Conservation (phyloP, 2,329 filamentous ascomycete species). For the Shiraia bambusicola region DNA sequence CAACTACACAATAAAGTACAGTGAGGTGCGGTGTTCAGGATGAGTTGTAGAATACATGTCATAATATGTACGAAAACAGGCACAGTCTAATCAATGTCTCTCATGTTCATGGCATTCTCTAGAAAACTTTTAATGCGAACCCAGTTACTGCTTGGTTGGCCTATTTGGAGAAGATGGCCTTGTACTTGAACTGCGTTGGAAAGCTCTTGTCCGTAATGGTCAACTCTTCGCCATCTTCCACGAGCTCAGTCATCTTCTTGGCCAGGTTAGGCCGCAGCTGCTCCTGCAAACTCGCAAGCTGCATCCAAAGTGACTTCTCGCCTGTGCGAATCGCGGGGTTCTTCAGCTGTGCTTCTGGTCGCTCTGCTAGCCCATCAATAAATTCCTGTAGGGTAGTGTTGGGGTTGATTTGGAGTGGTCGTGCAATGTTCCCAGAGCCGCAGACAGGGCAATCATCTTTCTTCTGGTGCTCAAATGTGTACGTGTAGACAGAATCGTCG, state of each 20-base stretch:
- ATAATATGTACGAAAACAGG: slow-evolving; percentile 6
- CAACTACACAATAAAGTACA: neutral
- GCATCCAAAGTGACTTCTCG: slow-evolving; percentile 86
- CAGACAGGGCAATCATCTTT: slow-evolving; percentile 96
- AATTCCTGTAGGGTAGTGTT: slow-evolving; percentile 77
- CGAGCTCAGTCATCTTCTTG: slow-evolving; percentile 74
- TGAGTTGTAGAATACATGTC: slow-evolving; percentile 2
- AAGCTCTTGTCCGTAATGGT: slow-evolving; percentile 93
- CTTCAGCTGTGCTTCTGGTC: slow-evolving; percentile 90
- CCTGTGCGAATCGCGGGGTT: slow-evolving; percentile 83
- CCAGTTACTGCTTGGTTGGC: neutral
- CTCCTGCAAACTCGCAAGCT: slow-evolving; percentile 78
- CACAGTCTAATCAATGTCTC: neutral
- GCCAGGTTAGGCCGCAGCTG: slow-evolving; percentile 79
- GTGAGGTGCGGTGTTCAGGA: slow-evolving; percentile 8
- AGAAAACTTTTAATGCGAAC: no score
- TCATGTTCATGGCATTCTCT: neutral
- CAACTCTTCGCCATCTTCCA: slow-evolving; percentile 81
- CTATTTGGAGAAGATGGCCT: slow-evolving; percentile 51
- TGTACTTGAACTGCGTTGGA: slow-evolving; percentile 67
- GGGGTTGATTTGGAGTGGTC: slow-evolving; percentile 71
- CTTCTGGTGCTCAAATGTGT: slow-evolving; percentile 92
- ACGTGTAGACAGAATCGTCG: slow-evolving; percentile 93
- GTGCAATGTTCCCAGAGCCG: slow-evolving; percentile 67
- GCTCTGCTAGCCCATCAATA: slow-evolving; percentile 77